Conservation (phyloP, 345 rosid species). For the Diplotaxis tenuifolia region DNA sequence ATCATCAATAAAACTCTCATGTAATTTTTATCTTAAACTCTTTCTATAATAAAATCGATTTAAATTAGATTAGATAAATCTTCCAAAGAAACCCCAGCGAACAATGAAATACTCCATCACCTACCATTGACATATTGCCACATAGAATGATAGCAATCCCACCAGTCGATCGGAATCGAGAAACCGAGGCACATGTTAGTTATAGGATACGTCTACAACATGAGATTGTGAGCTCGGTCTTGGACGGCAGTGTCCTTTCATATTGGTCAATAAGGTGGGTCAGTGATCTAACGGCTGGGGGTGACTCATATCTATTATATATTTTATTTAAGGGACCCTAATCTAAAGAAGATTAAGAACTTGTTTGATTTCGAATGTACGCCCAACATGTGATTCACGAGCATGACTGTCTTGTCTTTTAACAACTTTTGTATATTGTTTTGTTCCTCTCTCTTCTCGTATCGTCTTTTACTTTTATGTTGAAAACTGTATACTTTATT, state of each 20-base stretch:
- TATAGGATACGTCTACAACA: neutral
- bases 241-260: slow-evolving; percentile 19
- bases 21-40: neutral
- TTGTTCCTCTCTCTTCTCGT: no score
- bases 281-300: slow-evolving; percentile 32
- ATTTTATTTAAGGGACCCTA: neutral
- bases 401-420: no score
- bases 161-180: slow-evolving; percentile 1
- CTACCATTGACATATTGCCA: slow-evolving; percentile 10
- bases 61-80: neutral
- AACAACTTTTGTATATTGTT: no score
- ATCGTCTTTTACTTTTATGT: no score
- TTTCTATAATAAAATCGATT: neutral
- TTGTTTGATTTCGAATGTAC: neutral
- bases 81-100: neutral
- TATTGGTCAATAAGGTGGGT: slow-evolving; percentile 10
- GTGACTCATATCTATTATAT: neutral
- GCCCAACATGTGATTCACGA: neutral
- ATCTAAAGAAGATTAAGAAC: neutral
- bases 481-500: no score
- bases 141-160: neutral
- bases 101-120: neutral
- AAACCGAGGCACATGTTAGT: slow-evolving; percentile 3
- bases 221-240: neutral
- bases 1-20: neutral